Conservation (phyloP, 2,329 filamentous ascomycete genomes). For the Colletotrichum simmondsii region DNA sequence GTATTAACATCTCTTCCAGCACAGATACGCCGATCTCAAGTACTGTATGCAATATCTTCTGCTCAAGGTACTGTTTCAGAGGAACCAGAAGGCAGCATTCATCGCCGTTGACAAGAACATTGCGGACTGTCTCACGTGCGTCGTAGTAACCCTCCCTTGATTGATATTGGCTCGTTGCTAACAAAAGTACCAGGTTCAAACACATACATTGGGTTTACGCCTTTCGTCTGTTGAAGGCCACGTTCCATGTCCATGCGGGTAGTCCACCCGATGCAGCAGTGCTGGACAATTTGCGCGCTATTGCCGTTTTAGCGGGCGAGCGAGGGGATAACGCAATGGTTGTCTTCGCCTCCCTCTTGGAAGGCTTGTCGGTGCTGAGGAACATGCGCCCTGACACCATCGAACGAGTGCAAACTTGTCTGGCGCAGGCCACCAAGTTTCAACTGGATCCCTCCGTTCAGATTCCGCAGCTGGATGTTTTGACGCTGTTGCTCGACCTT, state of each 20-base stretch:
- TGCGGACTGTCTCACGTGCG: constrained; percentile 73
- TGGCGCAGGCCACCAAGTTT: constrained; percentile 78
- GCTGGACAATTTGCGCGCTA: constrained; percentile 75
- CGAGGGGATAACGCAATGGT: constrained; percentile 72
- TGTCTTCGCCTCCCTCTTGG: constrained; percentile 73
- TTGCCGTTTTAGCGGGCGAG: constrained; percentile 68
- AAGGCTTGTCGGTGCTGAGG: constrained; percentile 76
- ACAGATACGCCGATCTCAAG: constrained; percentile 73
- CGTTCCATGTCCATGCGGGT: constrained; percentile 72
- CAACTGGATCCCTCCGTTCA: constrained; percentile 73
- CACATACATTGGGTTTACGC: constrained; percentile 81
- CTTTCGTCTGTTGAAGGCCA: constrained; percentile 78
- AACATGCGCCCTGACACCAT: constrained; percentile 72
- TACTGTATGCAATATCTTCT: constrained; percentile 82
- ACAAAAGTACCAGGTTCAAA: constrained; percentile 60
- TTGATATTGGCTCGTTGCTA: not conserved
- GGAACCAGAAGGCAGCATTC: constrained; percentile 77
- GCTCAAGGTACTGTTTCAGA: constrained; percentile 75
- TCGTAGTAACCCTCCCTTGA: constrained; percentile 12
- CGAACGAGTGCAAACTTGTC: constrained; percentile 77
- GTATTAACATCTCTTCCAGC: constrained; percentile 47
- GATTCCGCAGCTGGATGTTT: constrained; percentile 73
- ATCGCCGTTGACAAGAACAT: constrained; percentile 78
- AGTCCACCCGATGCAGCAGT: constrained; percentile 71
- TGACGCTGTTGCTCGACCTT: constrained; percentile 76